These are phyloP conservation scores for Xylariaceae sp. DNA, from an alignment of 2,329 filamentous ascomycete species.

Conservation along the genomic window DNA sequence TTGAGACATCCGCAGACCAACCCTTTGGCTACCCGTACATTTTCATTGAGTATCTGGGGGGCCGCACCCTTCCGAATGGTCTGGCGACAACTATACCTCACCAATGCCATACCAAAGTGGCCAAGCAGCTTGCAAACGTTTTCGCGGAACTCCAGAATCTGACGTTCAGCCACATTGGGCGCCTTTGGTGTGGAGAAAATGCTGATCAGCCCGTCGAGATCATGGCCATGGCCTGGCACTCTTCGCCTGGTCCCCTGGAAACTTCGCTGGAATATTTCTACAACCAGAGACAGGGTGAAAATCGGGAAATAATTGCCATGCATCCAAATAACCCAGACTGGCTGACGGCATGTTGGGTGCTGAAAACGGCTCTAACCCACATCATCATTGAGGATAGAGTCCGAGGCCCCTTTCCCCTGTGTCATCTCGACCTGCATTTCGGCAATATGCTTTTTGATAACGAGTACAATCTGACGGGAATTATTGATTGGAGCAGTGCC, in stretches of 20 bases:
- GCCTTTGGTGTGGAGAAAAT: constrained; percentile 38
- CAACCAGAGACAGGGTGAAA: constrained; percentile 34
- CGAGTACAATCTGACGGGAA: constrained; percentile 47
- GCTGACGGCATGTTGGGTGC: constrained; percentile 43
- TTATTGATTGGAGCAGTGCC: constrained; percentile 47
- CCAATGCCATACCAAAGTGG: constrained; percentile 33
- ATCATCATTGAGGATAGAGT: constrained; percentile 41
- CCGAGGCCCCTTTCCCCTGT: constrained; percentile 46
- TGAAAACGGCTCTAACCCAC: constrained; percentile 40
- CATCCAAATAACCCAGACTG: constrained; percentile 39
- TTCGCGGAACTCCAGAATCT: constrained; percentile 37
- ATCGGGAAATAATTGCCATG: constrained; percentile 29
- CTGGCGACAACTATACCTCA: constrained; percentile 30
- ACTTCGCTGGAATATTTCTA: constrained; percentile 43
- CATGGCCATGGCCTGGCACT: constrained; percentile 27
- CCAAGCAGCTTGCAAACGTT: constrained; percentile 36
- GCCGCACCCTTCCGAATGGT: constrained; percentile 23
- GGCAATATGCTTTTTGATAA: constrained; percentile 51
- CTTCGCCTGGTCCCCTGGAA: constrained; percentile 33
- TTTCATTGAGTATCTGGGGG: constrained; percentile 36
- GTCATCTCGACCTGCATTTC: constrained; percentile 45
- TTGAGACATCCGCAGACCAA: constrained; percentile 30
- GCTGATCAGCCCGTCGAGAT: constrained; percentile 35
- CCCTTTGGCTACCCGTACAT: constrained; percentile 39
- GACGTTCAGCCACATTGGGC: constrained; percentile 38